phyloP scores from a whole-genome alignment of 2,329 filamentous ascomycete species.

The Hymenoscyphus repandus region DNA sequence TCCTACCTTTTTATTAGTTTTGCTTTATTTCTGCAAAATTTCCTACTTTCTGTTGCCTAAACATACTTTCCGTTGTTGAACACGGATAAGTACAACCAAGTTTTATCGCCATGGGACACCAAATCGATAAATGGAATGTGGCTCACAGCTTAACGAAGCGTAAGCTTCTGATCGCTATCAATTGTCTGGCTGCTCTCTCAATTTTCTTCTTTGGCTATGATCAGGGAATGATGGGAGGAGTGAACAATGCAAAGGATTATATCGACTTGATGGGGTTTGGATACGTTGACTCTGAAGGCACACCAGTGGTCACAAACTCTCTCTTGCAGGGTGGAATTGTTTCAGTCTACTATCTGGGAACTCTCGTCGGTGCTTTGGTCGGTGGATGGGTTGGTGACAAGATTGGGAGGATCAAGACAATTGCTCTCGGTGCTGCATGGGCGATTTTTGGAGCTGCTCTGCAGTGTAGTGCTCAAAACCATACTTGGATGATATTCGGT shows the following conservation, averaged over 20 bases:
- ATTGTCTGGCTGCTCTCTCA: constrained; percentile 56
- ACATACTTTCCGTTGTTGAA: no score
- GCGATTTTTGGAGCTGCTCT: constrained; percentile 55
- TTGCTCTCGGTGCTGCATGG: constrained; percentile 54
- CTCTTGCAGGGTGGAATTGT: constrained; percentile 54
- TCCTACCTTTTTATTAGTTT: no score
- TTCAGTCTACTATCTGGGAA: constrained; percentile 51
- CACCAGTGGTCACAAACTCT: constrained; percentile 42
- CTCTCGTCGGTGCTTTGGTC: constrained; percentile 55
- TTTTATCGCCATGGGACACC: constrained; percentile 21
- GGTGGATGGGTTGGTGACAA: constrained; percentile 62
- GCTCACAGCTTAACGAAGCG: constrained; percentile 51
- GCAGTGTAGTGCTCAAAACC: constrained; percentile 61
- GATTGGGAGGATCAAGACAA: constrained; percentile 57
- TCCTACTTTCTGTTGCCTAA: no score
- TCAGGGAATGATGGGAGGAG: constrained; percentile 49
- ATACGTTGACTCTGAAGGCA: constrained; percentile 45
- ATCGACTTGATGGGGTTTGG: constrained; percentile 61
- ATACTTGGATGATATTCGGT: constrained; percentile 66
- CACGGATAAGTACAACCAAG: no score
- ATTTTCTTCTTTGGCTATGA: constrained; percentile 44
- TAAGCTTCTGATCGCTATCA: constrained; percentile 54
- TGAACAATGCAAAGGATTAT: constrained; percentile 62
- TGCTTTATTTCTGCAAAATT: no score
- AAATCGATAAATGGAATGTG: constrained; percentile 36